Evolutionary conservation across 805 yeast genomes (phyloP).

Genomic region (Starmerella potacharoeniae): DNA sequence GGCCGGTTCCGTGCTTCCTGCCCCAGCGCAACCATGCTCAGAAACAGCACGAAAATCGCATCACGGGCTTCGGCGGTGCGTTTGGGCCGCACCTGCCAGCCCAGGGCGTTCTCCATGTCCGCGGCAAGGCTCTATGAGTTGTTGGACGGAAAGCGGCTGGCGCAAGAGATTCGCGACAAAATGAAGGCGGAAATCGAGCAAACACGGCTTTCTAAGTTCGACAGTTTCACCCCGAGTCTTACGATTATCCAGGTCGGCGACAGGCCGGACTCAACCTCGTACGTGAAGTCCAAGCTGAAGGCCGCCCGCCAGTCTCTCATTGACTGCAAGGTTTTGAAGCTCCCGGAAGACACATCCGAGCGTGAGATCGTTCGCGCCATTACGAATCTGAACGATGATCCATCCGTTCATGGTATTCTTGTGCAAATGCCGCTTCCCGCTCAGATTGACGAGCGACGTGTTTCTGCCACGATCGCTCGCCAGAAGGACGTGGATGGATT

Average conservation of each 20-base stretch:
- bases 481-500: constrained; percentile 94
- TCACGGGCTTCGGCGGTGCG: neutral
- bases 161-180: constrained; percentile 39
- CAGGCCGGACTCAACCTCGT: constrained; percentile 85
- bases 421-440: constrained; percentile 84
- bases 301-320: constrained; percentile 80
- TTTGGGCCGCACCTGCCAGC: neutral
- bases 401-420: constrained; percentile 70
- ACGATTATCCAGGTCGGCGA: constrained; percentile 83
- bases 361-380: constrained; percentile 46
- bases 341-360: constrained; percentile 53
- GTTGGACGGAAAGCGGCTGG: constrained; percentile 54
- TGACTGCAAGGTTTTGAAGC: constrained; percentile 49
- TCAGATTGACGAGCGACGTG: constrained; percentile 62
- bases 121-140: constrained; percentile 13
- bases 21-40: neutral
- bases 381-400: constrained; percentile 56
- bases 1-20: neutral
- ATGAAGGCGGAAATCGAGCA: constrained; percentile 41
- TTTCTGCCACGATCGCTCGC: constrained; percentile 70
- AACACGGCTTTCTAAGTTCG: constrained; percentile 32
- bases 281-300: constrained; percentile 81
- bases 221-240: constrained; percentile 59
- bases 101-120: neutral
- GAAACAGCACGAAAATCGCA: neutral